phyloP scores from a whole-genome alignment of 1,139 yeast species.

The Pichia sp. region DNA sequence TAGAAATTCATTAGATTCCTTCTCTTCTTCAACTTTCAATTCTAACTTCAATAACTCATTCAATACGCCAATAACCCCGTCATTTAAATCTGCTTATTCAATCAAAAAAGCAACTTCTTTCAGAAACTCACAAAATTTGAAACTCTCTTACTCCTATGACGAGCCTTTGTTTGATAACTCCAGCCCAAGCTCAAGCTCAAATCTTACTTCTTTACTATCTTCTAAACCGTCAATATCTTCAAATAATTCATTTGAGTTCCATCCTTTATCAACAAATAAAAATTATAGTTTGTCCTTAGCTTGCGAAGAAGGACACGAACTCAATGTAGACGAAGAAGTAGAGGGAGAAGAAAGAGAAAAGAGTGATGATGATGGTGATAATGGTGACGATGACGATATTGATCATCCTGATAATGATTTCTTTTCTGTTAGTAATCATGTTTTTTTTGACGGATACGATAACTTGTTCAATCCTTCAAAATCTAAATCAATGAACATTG shows the following conservation, averaged over 20 bases:
- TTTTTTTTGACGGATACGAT: background rate
- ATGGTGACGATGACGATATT: background rate
- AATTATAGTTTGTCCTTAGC: too few relatives aligned
- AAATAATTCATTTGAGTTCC: background rate
- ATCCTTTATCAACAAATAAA: constrained; percentile 1
- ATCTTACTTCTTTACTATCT: background rate
- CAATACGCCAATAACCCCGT: constrained; percentile 4
- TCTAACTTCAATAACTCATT: background rate
- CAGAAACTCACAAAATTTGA: background rate
- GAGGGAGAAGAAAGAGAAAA: background rate
- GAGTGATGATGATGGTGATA: background rate
- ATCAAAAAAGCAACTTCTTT: constrained; percentile 6
- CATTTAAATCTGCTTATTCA: constrained; percentile 7
- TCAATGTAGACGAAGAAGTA: background rate
- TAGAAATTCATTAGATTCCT: background rate
- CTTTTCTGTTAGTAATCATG: background rate
- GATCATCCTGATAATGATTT: background rate
- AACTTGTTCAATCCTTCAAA: background rate
- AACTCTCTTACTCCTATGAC: background rate
- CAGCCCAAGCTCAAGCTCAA: background rate
- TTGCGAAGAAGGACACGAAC: too few relatives aligned
- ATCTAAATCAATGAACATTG: background rate
- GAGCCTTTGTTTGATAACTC: background rate
- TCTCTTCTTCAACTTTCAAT: background rate
- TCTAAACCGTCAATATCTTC: background rate